Conservation (phyloP, 106 monocot genomes). For the Dendrobium catenatum region DNA sequence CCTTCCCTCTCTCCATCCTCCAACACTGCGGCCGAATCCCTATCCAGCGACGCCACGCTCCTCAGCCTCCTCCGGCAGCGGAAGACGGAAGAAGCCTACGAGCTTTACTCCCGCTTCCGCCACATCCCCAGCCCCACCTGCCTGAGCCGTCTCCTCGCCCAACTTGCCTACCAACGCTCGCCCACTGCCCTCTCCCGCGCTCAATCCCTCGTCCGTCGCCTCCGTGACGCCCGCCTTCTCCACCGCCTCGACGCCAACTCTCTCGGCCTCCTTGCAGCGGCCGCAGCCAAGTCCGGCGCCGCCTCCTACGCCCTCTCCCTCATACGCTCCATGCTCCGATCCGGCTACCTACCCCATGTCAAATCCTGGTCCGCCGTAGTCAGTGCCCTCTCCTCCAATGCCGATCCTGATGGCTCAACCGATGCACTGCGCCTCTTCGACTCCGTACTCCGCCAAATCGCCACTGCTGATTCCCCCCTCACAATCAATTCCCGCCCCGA, state of each 20-base stretch:
- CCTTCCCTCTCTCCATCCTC: not conserved
- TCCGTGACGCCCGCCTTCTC: constrained; percentile 46
- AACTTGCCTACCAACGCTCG: constrained; percentile 65
- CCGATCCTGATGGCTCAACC: constrained; percentile 32
- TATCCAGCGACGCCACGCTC: constrained; percentile 26
- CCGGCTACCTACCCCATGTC: constrained; percentile 65
- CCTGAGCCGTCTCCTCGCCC: constrained; percentile 76
- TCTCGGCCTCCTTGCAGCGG: constrained; percentile 65
- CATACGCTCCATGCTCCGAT: constrained; percentile 37
- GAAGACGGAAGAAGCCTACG: constrained; percentile 62
- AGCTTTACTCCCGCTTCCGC: constrained; percentile 24
- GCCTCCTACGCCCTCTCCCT: constrained; percentile 28
- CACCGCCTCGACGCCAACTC: constrained; percentile 76
- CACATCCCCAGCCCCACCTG: constrained; percentile 53
- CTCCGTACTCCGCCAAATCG: constrained; percentile 41
- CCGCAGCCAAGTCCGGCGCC: constrained; percentile 32
- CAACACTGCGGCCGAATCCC: not conserved
- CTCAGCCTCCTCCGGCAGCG: constrained; percentile 63
- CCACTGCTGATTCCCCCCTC: constrained; percentile 7
- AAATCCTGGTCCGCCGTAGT: constrained; percentile 79
- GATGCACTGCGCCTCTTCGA: constrained; percentile 63
- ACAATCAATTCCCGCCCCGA: constrained; percentile 51
- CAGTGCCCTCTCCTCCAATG: constrained; percentile 42
- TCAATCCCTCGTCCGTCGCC: constrained; percentile 55
- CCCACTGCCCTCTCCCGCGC: constrained; percentile 61